phyloP scores from a whole-genome alignment of 169 alveolate species.

The Cryptosporidium viatorum region DNA sequence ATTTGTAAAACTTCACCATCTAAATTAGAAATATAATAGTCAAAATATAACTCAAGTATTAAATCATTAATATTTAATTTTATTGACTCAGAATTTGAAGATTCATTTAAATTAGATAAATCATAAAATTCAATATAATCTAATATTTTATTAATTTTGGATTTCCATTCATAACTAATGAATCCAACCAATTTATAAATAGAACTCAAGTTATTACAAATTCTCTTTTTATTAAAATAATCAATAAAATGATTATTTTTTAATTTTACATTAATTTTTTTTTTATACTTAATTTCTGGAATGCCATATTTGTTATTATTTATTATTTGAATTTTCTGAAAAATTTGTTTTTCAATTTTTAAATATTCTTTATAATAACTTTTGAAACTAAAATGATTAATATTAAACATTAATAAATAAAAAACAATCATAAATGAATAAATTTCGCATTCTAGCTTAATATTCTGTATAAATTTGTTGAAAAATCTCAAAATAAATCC shows the following conservation, averaged over 20 bases:
- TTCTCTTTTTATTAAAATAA: not conserved
- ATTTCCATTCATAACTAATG: not conserved
- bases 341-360: not conserved
- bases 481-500: not conserved
- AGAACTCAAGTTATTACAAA: not conserved
- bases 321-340: not conserved
- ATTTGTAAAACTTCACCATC: not conserved
- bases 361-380: not conserved
- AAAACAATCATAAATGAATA: not conserved
- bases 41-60: constrained; percentile 13
- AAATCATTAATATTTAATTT: not conserved
- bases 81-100: not conserved
- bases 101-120: not conserved
- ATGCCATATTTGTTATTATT: not conserved
- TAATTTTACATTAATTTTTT: not conserved
- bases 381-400: not conserved
- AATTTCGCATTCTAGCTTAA: not conserved
- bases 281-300: not conserved
- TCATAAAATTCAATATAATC: not conserved
- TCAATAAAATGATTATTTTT: not conserved
- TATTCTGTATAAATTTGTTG: not conserved
- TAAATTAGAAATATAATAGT: constrained; percentile 3
- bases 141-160: not conserved
- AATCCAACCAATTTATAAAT: not conserved
- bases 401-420: not conserved